Base-by-base conservation (phyloP, 441 rosid species). In the Metrosideros polymorpha region DNA sequence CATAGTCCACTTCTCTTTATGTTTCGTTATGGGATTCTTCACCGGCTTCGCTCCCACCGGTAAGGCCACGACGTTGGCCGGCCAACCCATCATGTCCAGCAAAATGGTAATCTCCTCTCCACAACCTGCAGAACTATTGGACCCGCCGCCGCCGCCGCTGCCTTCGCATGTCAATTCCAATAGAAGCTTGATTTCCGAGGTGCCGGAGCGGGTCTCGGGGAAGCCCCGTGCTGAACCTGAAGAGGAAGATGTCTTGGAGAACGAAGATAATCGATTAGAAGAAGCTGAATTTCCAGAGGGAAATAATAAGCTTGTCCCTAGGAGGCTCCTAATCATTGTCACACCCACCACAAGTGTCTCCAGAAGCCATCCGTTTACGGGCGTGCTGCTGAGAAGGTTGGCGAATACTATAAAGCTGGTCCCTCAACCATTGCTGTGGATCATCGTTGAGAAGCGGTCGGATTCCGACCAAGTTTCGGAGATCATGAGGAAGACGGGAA, bases 11-110 rank as follows among this genome's bases (percentile, higher is more conserved):
- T 98, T 98, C 89, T 89, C 93, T 84, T 86, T 98, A 35, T 98
- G 99, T 86, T 98, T 98, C 85, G 94, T 94, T 35, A 95, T 96
- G 98, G 99, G 99, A n/a, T 96, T 95, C 88, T 95, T 96, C 93
- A 89, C 94, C 66, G 99, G 99, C 47, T 94, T 96, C 89, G 97
- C 98, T 87, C 98, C 99, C 10, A 91, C 79, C n/a, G 79, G 79
- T 22, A 71, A 39, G 47, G 9, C 79, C 79, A 71, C n/a, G 47
- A 39, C 79, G 17, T 71, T 71, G 15, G n/a, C 79, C 4, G 17
- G n/a, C n/a, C 47, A 5, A 39, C 47, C 79, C 47, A 9, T 39
- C 2, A 10, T 39, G 49, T 39, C 79, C 79, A 39, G 3, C 79
- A 71, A 22, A 12, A 39, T 71, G 17, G 79, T 32, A 25, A 32